A percentile compares a stretch with the other conserved stretches of the same genome.
These are phyloP conservation scores for Corymbia calophylla DNA, from an alignment of 441 rosid species.

Conservation along the genomic window DNA sequence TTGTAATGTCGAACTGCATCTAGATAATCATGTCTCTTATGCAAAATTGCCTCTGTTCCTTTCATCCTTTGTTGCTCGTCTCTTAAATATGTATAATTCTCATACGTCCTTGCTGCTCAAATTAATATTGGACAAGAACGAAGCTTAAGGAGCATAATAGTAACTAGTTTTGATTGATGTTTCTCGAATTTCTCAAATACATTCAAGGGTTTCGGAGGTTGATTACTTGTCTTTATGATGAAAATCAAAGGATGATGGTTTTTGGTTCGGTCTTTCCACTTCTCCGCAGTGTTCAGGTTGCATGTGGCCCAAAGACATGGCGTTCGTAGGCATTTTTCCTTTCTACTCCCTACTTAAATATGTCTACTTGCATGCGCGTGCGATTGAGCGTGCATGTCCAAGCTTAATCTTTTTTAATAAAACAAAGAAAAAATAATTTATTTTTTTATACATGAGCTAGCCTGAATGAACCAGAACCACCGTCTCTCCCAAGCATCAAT, in stretches of 20 bases:
- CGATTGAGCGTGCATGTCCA: background rate
- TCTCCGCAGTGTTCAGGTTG: background rate
- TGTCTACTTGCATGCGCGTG: background rate
- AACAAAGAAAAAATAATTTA: accelerated
- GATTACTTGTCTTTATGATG: background rate
- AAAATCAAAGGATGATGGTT: background rate
- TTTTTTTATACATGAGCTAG: no score
- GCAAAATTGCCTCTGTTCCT: background rate
- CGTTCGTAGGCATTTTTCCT: background rate
- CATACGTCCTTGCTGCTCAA: background rate
- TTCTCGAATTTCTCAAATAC: background rate
- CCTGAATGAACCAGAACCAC: no score
- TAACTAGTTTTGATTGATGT: background rate
- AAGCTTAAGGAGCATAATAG: background rate
- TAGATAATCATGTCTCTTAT: background rate
- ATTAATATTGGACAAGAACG: background rate
- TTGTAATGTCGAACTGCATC: background rate
- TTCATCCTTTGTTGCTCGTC: background rate
- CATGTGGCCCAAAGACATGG: background rate
- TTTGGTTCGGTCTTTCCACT: background rate
- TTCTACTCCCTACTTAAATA: background rate
- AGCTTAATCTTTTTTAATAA: background rate
- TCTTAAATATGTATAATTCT: background rate
- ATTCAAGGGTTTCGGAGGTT: background rate
- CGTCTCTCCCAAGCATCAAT: no score